Percentiles rank a stretch among this genome's conserved stretches.
Evolutionary conservation across 176 grass and related monocot species (phyloP).

Genomic region (Aegilops bicornis): DNA sequence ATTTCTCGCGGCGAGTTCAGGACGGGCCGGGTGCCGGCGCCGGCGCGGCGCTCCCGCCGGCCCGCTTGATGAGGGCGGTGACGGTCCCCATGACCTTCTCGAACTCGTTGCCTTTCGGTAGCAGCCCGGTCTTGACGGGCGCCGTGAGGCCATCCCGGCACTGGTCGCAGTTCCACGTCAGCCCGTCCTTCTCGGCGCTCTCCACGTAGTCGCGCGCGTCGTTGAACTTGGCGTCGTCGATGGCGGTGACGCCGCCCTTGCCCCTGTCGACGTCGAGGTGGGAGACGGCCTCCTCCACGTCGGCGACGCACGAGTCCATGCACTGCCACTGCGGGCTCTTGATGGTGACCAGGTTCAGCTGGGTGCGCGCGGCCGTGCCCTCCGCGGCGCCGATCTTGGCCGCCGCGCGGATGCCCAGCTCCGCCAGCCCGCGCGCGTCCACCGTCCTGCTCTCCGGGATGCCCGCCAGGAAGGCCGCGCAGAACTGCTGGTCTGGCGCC

Average conservation of each 20-base stretch:
- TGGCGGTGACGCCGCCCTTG: background rate
- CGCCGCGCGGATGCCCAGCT: background rate
- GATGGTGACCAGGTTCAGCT: background rate
- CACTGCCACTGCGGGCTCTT: slow-evolving; percentile 7
- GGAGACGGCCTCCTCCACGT: slow-evolving; percentile 2
- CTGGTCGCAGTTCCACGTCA: background rate
- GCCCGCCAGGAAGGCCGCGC: background rate
- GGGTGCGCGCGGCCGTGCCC: background rate
- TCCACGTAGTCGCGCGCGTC: slow-evolving; percentile 3
- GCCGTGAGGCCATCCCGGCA: background rate
- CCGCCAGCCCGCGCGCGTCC: background rate
- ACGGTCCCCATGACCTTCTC: background rate
- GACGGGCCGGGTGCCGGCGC: background rate
- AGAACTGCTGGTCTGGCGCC: background rate
- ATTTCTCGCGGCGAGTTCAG: background rate
- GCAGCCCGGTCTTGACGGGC: background rate
- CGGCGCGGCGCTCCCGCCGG: background rate
- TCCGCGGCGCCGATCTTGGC: background rate
- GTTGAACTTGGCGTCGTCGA: slow-evolving; percentile 9
- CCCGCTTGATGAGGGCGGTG: background rate
- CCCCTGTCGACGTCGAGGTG: slow-evolving; percentile 1
- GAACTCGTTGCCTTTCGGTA: background rate
- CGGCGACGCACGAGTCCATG: slow-evolving; percentile 6
- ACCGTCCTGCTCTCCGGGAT: background rate
- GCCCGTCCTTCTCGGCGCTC: background rate